Evolutionary conservation across 2,329 filamentous ascomycete species (phyloP), one percentile per base, ranked within the genome.

Genomic region (Penicillium paneum): DNA sequence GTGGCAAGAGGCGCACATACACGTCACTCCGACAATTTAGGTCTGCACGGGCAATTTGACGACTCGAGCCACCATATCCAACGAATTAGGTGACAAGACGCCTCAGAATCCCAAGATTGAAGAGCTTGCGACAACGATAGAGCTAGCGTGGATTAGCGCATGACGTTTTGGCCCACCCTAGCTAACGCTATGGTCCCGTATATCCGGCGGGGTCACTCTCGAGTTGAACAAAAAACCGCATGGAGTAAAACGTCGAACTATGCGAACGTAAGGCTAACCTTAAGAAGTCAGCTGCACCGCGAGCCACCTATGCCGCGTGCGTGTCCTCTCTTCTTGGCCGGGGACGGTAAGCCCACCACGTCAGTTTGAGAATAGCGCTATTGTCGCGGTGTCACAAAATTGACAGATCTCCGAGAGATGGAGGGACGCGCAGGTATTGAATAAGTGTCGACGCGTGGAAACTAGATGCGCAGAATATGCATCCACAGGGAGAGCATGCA

Each of bases 111-210:
- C n/a, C n/a, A n/a, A n/a, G n/a, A n/a, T n/a, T n/a, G n/a, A n/a
- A n/a, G n/a, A 48, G 42, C 34, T 48, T 53, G 38, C 49, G 41
- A 52, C 36, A 56, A 26, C 45, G 15, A 32, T 29, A 17, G 39
- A 31, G 17, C 32, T 12, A 41, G 35, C 32, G 48, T 54, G 48
- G 52, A 46, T 55, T 26, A 28, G 39, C 47, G 42, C n/a, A 49
- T 44, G 46, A 44, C 52, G 40, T 17, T 34, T n/a, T 12, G 38
- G 45, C 32, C 51, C 52, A 42, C 52, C 3, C n/a, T 31, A 43
- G 8, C 31, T 28, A 54, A 32, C 46, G 26, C 34, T 42, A 49
- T 41, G 24, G 19, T 49, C 34, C 21, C 28, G 26, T 28, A 40
- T 21, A 32, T 28, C 21, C 29, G 24, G 28, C 38, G 17, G 17